Percentiles rank a stretch among this genome's conserved stretches.
Evolutionary conservation across 208 protist species (phyloP).

Genomic region (Paratrypanosoma confusum): DNA sequence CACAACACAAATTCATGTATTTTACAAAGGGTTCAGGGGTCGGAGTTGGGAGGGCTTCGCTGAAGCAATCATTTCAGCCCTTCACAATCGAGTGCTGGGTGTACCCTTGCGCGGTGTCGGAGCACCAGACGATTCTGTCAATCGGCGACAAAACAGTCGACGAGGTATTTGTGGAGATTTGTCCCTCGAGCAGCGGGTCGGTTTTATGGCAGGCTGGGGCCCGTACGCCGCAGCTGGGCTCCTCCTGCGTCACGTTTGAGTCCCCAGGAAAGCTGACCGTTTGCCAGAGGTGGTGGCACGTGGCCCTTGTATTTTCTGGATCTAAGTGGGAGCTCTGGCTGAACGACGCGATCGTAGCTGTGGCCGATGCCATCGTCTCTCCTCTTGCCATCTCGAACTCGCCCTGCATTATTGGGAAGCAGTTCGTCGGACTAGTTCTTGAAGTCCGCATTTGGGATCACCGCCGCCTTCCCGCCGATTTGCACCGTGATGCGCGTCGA

Average conservation of each 20-base stretch:
- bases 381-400: constrained; percentile 44
- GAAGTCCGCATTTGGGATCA: constrained; percentile 80
- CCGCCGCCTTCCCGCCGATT: constrained; percentile 34
- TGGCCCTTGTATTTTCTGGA: constrained; percentile 83
- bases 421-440: constrained; percentile 59
- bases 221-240: constrained; percentile 62
- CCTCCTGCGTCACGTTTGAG: constrained; percentile 54
- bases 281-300: constrained; percentile 71
- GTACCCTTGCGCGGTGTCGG: constrained; percentile 47
- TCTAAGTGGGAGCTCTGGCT: constrained; percentile 74
- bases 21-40: constrained; percentile 54
- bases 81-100: constrained; percentile 86
- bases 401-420: constrained; percentile 60
- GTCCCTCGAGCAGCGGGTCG: constrained; percentile 44
- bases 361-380: constrained; percentile 34
- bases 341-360: constrained; percentile 39
- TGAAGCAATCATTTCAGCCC: constrained; percentile 69
- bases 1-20: constrained; percentile 50
- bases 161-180: constrained; percentile 73
- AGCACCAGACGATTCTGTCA: constrained; percentile 61
- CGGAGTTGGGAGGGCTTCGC: constrained; percentile 40
- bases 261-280: constrained; percentile 36
- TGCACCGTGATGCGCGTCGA: constrained; percentile 54
- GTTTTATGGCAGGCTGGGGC: constrained; percentile 68
- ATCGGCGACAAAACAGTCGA: constrained; percentile 75